A percentile compares a stretch with the other conserved stretches of the same genome.
phyloP scores from a whole-genome alignment of 306 rosid species.

The Notholithocarpus densiflorus region DNA sequence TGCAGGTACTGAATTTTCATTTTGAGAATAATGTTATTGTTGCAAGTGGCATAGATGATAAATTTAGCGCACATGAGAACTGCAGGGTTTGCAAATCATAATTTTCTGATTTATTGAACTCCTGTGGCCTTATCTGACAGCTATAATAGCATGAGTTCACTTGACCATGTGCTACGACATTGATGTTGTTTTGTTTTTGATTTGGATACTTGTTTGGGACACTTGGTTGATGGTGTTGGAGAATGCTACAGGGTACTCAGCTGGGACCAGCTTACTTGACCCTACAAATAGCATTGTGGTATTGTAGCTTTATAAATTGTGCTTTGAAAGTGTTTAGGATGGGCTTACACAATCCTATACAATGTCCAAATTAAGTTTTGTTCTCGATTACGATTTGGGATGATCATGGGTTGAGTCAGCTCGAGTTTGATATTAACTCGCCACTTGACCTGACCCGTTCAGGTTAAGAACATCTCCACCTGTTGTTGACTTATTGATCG shows the following conservation, averaged over 20 bases:
- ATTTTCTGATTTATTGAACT: not conserved
- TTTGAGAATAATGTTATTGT: not conserved
- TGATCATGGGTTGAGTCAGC: too few relatives aligned
- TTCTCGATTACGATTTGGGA: not conserved
- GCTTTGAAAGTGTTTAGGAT: not conserved
- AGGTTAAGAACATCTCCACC: too few relatives aligned
- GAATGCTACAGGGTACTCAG: not conserved
- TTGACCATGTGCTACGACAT: not conserved
- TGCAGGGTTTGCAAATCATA: not conserved
- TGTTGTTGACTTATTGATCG: too few relatives aligned
- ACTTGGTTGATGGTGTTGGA: not conserved
- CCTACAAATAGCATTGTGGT: not conserved
- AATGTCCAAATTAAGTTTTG: not conserved
- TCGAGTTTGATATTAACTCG: too few relatives aligned
- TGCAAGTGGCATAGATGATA: not conserved
- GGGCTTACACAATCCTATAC: not conserved
- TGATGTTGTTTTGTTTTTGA: not conserved
- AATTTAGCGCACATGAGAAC: not conserved
- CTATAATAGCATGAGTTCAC: not conserved
- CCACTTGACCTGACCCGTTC: too few relatives aligned
- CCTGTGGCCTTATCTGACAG: not conserved
- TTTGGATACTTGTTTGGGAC: not conserved
- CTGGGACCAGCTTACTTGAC: not conserved
- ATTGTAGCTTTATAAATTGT: not conserved
- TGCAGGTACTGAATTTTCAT: slow-evolving; percentile 60